These are phyloP conservation scores for Penicillium simplicissimum DNA, from an alignment of 495 filamentous ascomycete genomes.

Conservation along the genomic window DNA sequence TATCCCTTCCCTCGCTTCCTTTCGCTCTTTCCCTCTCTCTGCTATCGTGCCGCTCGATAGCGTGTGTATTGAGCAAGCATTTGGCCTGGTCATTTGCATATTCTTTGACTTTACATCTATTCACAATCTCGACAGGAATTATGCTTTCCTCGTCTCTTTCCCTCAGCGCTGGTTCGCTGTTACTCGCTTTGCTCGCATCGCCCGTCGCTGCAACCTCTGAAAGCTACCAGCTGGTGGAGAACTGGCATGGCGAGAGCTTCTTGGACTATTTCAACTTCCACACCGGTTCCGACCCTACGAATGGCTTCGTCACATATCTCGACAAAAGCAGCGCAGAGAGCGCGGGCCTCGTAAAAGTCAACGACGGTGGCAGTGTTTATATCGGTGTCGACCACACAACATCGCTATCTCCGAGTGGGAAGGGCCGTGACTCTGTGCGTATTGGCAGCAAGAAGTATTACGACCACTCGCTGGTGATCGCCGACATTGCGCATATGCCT, in stretches of 20 bases:
- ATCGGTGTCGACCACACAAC: slow-evolving; percentile 51
- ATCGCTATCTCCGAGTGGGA: slow-evolving; percentile 32
- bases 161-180: slow-evolving; percentile 34
- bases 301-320: slow-evolving; percentile 70
- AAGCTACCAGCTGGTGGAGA: slow-evolving; percentile 46
- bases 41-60: slow-evolving; percentile 7
- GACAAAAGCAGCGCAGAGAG: slow-evolving; percentile 55
- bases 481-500: slow-evolving; percentile 78
- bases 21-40: neutral
- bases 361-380: slow-evolving; percentile 49
- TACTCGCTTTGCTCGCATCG: slow-evolving; percentile 22
- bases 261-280: slow-evolving; percentile 54
- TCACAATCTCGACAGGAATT: slow-evolving; percentile 5
- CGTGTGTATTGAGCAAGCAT: neutral
- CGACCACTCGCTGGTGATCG: slow-evolving; percentile 68
- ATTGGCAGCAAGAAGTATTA: slow-evolving; percentile 68
- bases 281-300: slow-evolving; percentile 60
- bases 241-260: slow-evolving; percentile 50
- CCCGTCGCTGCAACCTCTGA: slow-evolving; percentile 16
- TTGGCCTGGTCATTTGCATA: neutral
- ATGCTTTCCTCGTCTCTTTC: slow-evolving; percentile 26
- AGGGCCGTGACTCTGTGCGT: slow-evolving; percentile 68
- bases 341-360: slow-evolving; percentile 57
- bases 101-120: neutral
- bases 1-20: slow-evolving; percentile 8